A percentile compares a stretch with the other conserved stretches of the same genome.
Conservation (phyloP, 1,284 basidiomycete species). For the Bjerkandera adusta region DNA sequence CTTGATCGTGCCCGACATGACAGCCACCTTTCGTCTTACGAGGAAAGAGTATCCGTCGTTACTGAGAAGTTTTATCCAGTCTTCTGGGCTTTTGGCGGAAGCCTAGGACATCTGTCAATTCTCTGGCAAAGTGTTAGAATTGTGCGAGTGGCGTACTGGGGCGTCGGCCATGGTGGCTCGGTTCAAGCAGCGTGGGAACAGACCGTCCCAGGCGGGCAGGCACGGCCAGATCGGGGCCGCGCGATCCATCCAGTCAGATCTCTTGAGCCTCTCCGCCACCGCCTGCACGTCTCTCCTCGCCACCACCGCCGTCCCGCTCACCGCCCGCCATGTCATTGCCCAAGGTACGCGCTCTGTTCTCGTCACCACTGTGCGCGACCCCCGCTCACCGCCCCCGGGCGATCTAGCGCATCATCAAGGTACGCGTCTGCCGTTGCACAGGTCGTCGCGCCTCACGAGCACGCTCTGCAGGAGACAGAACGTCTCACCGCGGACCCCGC, state of each 20-base stretch:
- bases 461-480: slow-evolving; percentile 82
- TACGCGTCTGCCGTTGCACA: slow-evolving; percentile 22
- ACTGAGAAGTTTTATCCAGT: slow-evolving; percentile 66
- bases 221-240: not conserved
- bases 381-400: slow-evolving; percentile 5
- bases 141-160: not conserved
- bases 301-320: not conserved
- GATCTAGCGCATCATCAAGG: slow-evolving; percentile 56
- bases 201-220: not conserved
- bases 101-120: not conserved
- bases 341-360: slow-evolving; percentile 23
- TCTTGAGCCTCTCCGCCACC: not conserved
- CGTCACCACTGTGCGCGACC: not conserved
- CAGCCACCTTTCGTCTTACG: slow-evolving; percentile 53
- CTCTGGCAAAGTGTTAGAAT: not conserved
- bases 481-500: slow-evolving; percentile 94
- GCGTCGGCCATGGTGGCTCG: slow-evolving; percentile 9
- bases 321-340: slow-evolving; percentile 28
- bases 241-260: not conserved
- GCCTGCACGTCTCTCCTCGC: slow-evolving; percentile 1
- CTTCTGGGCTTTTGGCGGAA: slow-evolving; percentile 24
- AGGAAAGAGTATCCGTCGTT: slow-evolving; percentile 62
- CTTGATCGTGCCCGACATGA: slow-evolving; percentile 55
- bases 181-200: not conserved
- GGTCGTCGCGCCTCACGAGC: not conserved